Base-by-base conservation (phyloP, 768 basidiomycete genomes). In the Paxillus rubicundulus region DNA sequence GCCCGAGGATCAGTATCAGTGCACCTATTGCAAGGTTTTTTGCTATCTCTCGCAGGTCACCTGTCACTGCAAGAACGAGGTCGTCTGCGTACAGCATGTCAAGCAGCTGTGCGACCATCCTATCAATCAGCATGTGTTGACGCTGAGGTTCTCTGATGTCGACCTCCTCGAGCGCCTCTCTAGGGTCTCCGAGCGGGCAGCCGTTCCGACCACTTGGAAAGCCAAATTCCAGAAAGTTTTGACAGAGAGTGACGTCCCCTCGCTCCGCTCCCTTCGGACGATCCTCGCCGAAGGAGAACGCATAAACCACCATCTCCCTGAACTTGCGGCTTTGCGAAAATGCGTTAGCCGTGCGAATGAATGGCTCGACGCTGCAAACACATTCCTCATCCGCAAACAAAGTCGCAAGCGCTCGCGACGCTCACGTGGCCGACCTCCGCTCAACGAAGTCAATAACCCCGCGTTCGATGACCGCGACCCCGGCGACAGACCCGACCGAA, bases 1-100 rank as follows among this genome's bases (percentile, higher is more conserved):
- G 12, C 77, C 86, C 0, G 97, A 98, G 67, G 95, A 98, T 48
- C 92, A 97, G 66, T 96, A 95, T 69, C 97, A 98, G 69, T 99
- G 97, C 78, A 73, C 78, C 45, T 72, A 88, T 57, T 98, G 97
- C 87, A 95, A 97, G 67, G 82, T 78, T 5, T 98, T 96, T 72
- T 94, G 89, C 71, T 98, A 97, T 69, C 82, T 99, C 38, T 94
- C 97, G 2, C 95, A 97, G 64, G 77, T 98, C 65, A 85, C 82
- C 52, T 94, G 92, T 67, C 73, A 74, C 30, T 94, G 92, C 77
- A 86, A 86, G 39, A 81, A 71, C 47, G 81, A 84, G 56, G 84
- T 96, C 32, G 83, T 86, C 12, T 99, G 97, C 68, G 81, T 89
- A 45, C 89, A 95, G 51, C 96, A 98, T 71, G 79, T 79, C 28